These are phyloP conservation scores for Trametes maxima DNA, from an alignment of 768 basidiomycete species.

Conservation along the genomic window DNA sequence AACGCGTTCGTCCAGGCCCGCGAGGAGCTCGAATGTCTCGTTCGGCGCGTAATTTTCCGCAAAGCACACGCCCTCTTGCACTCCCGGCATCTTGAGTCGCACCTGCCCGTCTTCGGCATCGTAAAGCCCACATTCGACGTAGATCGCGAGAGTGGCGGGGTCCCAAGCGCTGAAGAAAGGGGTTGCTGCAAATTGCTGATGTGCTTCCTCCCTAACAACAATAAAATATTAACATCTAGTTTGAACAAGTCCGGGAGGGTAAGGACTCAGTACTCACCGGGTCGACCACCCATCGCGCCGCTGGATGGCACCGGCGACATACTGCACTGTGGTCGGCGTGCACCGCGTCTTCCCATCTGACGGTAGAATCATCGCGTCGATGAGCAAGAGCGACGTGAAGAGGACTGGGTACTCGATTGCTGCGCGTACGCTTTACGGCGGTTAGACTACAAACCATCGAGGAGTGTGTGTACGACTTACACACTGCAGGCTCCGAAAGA, in stretches of 20 bases:
- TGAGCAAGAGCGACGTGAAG: conserved; percentile 70
- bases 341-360: not conserved
- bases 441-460: not conserved
- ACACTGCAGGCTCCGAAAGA: conserved; percentile 81
- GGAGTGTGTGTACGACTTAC: conserved; percentile 44
- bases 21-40: conserved; percentile 41
- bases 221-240: not conserved
- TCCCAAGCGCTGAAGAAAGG: conserved; percentile 79
- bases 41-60: conserved; percentile 42
- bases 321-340: not conserved
- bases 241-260: no score
- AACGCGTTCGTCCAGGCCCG: conserved; percentile 50
- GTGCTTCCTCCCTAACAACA: conserved; percentile 58
- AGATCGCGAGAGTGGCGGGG: conserved; percentile 57
- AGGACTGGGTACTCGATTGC: conserved; percentile 64
- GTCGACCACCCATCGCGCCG: conserved; percentile 68
- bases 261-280: conserved; percentile 50
- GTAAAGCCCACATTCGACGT: conserved; percentile 61
- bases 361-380: conserved; percentile 72
- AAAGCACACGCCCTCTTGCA: conserved; percentile 69
- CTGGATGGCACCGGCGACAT: conserved; percentile 42
- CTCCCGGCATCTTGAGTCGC: conserved; percentile 63
- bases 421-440: conserved; percentile 54
- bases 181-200: conserved; percentile 45
- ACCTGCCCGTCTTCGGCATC: conserved; percentile 42